Conservation (phyloP, 169 alveolate species). For the Babesia divergens region DNA sequence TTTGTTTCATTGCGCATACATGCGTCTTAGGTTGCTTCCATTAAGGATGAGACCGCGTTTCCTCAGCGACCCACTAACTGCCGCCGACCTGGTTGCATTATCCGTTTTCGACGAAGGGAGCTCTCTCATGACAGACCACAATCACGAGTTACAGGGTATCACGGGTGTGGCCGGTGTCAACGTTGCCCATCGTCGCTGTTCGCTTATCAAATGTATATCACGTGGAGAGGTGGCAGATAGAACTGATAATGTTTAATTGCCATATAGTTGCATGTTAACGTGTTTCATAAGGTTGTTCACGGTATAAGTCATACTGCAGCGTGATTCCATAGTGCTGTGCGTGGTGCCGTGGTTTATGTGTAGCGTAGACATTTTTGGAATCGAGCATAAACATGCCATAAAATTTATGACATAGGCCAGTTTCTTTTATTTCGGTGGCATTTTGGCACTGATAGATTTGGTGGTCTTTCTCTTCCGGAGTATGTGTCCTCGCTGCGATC, state of each 20-base stretch:
- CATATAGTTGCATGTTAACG: too few species aligned
- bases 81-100: slow-evolving; percentile 17
- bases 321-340: too few species aligned
- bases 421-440: too few species aligned
- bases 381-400: too few species aligned
- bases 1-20: neutral
- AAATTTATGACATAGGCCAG: too few species aligned
- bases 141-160: slow-evolving; percentile 19
- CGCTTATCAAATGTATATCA: neutral
- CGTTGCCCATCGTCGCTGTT: neutral
- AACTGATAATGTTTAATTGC: neutral
- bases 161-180: neutral
- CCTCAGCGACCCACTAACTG: slow-evolving; percentile 1
- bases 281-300: too few species aligned
- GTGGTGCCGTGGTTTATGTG: too few species aligned
- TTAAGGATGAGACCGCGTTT: slow-evolving; percentile 4
- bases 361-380: too few species aligned
- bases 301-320: too few species aligned
- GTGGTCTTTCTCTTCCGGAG: too few species aligned
- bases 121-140: slow-evolving; percentile 8
- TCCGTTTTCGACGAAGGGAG: slow-evolving; percentile 13
- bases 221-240: neutral
- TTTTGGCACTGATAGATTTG: too few species aligned
- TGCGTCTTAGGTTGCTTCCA: slow-evolving; percentile 32
- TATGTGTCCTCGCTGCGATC: too few species aligned